phyloP scores from a whole-genome alignment of 352 stramenopile species.

The Pythium monospermum region DNA sequence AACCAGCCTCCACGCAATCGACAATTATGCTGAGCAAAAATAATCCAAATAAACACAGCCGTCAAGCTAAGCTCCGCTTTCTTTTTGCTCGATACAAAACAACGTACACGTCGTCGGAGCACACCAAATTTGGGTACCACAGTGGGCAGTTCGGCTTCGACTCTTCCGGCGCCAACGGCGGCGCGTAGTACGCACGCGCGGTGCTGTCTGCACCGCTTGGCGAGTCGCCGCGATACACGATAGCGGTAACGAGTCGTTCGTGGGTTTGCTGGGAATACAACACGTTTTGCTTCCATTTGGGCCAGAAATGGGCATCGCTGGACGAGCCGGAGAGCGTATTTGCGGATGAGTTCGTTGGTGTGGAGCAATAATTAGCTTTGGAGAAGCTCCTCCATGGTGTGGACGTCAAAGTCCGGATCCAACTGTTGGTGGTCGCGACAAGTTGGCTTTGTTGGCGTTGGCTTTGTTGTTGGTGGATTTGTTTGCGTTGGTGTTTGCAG shows the following conservation, averaged over 20 bases:
- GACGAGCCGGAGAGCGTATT: slow-evolving; percentile 35
- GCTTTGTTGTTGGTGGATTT: background rate
- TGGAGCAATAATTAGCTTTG: slow-evolving; percentile 31
- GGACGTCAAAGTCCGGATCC: slow-evolving; percentile 55
- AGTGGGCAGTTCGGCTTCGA: slow-evolving; percentile 45
- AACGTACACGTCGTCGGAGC: slow-evolving; percentile 56
- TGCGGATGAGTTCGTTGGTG: slow-evolving; percentile 21
- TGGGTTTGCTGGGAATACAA: background rate
- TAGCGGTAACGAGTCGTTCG: slow-evolving; percentile 28
- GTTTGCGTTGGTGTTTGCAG: slow-evolving; percentile 3
- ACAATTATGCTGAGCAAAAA: slow-evolving; percentile 70
- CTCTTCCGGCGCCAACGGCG: slow-evolving; percentile 45
- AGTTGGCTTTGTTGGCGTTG: background rate
- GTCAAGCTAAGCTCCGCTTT: slow-evolving; percentile 3
- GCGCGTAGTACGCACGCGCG: slow-evolving; percentile 58
- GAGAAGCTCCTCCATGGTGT: slow-evolving; percentile 47
- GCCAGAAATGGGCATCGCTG: slow-evolving; percentile 22
- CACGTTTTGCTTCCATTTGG: slow-evolving; percentile 22
- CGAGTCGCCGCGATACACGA: slow-evolving; percentile 21
- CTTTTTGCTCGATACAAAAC: background rate
- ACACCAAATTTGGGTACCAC: slow-evolving; percentile 71
- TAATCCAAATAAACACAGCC: background rate
- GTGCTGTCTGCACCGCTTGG: slow-evolving; percentile 15
- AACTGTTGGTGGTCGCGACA: no score
- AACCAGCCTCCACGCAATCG: slow-evolving; percentile 68